Evolutionary conservation across 257 asterid genomes (phyloP).

Genomic region (Thymus quinquecostatus): DNA sequence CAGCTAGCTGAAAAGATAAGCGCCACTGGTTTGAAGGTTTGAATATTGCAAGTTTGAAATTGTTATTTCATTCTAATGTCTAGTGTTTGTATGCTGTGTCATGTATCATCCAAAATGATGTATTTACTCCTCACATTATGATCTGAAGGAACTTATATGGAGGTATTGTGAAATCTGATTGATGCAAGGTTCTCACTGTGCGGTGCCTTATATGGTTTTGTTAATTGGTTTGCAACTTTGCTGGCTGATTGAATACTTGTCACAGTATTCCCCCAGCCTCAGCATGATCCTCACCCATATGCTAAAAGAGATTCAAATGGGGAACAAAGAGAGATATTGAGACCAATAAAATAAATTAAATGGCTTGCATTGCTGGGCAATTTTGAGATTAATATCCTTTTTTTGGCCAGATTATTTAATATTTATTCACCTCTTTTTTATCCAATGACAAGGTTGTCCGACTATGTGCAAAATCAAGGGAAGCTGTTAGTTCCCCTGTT

Average conservation of each 20-base stretch:
- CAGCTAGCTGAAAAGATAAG: conserved; percentile 99
- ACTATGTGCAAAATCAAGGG: conserved; percentile 98
- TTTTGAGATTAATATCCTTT: conserved; percentile 13
- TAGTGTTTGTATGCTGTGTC: conserved; percentile 1
- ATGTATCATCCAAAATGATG: not conserved
- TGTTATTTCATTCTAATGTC: conserved; percentile 11
- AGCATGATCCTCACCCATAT: not conserved
- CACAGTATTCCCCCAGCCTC: not conserved
- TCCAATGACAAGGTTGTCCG: conserved; percentile 74
- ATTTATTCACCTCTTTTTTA: not conserved
- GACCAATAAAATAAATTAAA: conserved; percentile 1
- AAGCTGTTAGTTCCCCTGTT: conserved; percentile 98
- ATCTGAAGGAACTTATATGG: conserved; percentile 14
- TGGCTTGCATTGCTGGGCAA: conserved; percentile 9
- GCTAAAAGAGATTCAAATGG: not conserved
- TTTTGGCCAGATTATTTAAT: conserved; percentile 16
- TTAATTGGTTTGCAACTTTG: conserved; percentile 5
- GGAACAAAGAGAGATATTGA: not conserved
- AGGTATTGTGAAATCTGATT: conserved; percentile 6
- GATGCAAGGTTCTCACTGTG: not conserved
- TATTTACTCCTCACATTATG: conserved; percentile 16
- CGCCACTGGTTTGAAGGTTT: conserved; percentile 96
- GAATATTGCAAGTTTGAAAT: conserved; percentile 27
- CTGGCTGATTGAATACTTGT: conserved; percentile 18
- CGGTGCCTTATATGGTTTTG: not conserved